Evolutionary conservation across 1,139 yeast genomes (phyloP).

Genomic region (Pichia sp.): DNA sequence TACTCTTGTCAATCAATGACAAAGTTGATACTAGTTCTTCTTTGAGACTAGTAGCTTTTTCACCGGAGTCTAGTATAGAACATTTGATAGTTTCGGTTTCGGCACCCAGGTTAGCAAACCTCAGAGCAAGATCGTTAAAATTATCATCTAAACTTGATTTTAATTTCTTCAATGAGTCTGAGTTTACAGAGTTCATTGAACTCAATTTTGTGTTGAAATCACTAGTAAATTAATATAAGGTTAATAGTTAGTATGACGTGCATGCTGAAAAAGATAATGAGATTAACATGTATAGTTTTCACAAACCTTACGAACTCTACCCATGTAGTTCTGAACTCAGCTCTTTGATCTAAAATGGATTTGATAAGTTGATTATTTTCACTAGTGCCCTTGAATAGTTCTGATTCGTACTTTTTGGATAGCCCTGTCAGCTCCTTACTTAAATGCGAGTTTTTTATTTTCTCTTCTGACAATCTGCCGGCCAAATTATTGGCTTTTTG

Average conservation of each 20-base stretch:
- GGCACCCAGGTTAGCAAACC: constrained; percentile 3
- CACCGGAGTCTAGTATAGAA: background rate
- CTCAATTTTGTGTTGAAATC: background rate
- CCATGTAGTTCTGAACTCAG: background rate
- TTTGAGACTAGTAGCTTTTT: background rate
- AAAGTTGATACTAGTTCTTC: constrained; percentile 7
- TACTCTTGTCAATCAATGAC: constrained; percentile 11
- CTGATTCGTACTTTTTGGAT: constrained; percentile 12
- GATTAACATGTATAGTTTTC: background rate
- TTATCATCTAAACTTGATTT: constrained; percentile 8
- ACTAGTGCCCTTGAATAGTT: constrained; percentile 4
- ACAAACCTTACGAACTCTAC: constrained; percentile 5
- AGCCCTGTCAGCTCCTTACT: constrained; percentile 11
- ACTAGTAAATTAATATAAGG: background rate
- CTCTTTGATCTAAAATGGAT: background rate
- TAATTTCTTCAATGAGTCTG: background rate
- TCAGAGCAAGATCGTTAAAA: constrained; percentile 12
- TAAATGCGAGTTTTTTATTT: constrained; percentile 19
- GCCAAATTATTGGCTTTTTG: constrained; percentile 24
- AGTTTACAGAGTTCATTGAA: background rate
- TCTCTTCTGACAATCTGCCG: constrained; percentile 28
- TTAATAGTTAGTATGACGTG: constrained; percentile 3
- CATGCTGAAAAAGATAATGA: background rate
- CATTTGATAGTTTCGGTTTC: constrained; percentile 4
- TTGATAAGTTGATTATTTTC: constrained; percentile 4